Conservation (phyloP, 1,284 basidiomycete genomes). For the Sporisorium iseilematis-ciliati region DNA sequence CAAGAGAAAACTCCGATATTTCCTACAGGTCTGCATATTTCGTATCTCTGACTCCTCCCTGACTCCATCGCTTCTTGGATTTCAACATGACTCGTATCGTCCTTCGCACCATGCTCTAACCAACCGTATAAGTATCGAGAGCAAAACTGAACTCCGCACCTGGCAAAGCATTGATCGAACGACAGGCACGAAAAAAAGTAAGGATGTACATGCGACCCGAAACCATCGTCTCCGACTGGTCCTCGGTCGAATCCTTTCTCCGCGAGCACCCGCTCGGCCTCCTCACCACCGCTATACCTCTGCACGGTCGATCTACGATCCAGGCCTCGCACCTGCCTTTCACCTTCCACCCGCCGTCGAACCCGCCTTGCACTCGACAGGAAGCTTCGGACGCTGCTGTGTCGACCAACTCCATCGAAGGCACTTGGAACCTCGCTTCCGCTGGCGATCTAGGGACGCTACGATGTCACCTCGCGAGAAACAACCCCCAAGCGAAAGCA, state of each 20-base stretch:
- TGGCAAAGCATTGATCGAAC: no score
- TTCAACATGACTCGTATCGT: neutral
- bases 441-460: slow-evolving; percentile 17
- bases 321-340: slow-evolving; percentile 47
- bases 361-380: neutral
- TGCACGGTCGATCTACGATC: slow-evolving; percentile 17
- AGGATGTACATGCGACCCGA: slow-evolving; percentile 46
- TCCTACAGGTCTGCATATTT: no score
- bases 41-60: no score
- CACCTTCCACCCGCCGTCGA: slow-evolving; percentile 7
- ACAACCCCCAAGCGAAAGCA: slow-evolving; percentile 53
- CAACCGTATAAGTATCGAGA: neutral
- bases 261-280: slow-evolving; percentile 26
- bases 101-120: neutral
- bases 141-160: no score
- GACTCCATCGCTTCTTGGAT: neutral
- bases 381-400: neutral
- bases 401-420: neutral
- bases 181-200: neutral
- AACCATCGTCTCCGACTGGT: slow-evolving; percentile 15
- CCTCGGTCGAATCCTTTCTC: slow-evolving; percentile 21
- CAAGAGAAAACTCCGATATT: neutral
- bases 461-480: slow-evolving; percentile 40
- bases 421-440: slow-evolving; percentile 8
- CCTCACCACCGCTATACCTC: slow-evolving; percentile 43